A percentile compares a stretch with the other conserved stretches of the same genome.
These are phyloP conservation scores for Penicillium palitans DNA, from an alignment of 2,329 filamentous ascomycete species.

Conservation along the genomic window DNA sequence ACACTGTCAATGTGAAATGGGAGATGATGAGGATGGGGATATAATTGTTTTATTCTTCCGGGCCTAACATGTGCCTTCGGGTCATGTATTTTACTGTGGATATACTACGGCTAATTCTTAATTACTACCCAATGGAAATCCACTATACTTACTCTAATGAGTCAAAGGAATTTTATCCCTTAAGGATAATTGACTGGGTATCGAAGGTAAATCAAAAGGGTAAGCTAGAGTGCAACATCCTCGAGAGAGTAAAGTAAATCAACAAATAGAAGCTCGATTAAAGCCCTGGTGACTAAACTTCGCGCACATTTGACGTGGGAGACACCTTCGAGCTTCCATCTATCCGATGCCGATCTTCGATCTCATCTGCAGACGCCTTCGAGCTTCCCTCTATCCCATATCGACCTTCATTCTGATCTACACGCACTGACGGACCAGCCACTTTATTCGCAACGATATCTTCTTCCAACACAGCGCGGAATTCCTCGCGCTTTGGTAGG, in stretches of 20 bases:
- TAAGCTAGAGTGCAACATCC: too few relatives aligned
- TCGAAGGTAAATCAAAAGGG: not conserved
- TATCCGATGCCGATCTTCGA: not conserved
- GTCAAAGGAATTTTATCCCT: not conserved
- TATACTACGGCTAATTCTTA: not conserved
- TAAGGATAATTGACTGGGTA: not conserved
- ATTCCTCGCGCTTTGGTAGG: conserved; percentile 24
- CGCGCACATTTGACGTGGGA: not conserved
- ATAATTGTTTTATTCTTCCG: not conserved
- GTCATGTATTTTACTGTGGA: not conserved
- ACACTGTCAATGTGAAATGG: not conserved
- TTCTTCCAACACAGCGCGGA: conserved; percentile 18
- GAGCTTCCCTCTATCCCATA: not conserved
- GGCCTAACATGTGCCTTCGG: not conserved
- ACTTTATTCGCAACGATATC: conserved; percentile 14
- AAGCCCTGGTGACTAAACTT: not conserved
- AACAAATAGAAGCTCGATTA: not conserved
- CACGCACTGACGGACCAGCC: not conserved
- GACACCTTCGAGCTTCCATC: not conserved
- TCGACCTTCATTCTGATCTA: not conserved
- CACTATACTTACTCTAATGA: not conserved
- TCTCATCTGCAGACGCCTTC: not conserved
- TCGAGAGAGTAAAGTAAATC: not conserved
- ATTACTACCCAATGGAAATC: not conserved
- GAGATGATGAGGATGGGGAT: not conserved